Conservation (phyloP, 106 monocot genomes). For the Posidonia australis region DNA sequence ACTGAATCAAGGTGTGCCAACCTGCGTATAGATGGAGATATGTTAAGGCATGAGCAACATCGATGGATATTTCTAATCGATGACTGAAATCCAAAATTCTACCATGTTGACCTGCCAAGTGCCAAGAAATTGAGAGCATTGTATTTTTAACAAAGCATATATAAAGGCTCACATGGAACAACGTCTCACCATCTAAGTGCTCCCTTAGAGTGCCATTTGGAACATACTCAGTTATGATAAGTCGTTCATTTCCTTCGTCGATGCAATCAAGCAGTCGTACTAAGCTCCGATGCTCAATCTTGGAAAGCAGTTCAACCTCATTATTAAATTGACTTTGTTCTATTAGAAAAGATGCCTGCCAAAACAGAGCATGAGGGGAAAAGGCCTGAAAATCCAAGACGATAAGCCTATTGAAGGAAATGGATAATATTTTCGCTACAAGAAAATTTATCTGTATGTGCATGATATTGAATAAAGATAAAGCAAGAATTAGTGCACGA, state of each 20-base stretch:
- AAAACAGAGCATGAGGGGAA: not conserved
- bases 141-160: not conserved
- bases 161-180: not conserved
- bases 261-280: slow-evolving; percentile 68
- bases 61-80: slow-evolving; percentile 70
- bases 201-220: slow-evolving; percentile 85
- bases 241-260: slow-evolving; percentile 61
- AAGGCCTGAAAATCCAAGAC: not conserved
- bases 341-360: slow-evolving; percentile 50
- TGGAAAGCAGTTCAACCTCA: slow-evolving; percentile 79
- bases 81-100: slow-evolving; percentile 68
- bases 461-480: too few species aligned
- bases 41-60: slow-evolving; percentile 79
- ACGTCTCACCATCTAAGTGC: slow-evolving; percentile 67
- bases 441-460: too few species aligned
- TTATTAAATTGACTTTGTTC: slow-evolving; percentile 53
- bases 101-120: slow-evolving; percentile 43
- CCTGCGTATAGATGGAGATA: slow-evolving; percentile 90
- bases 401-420: too few species aligned
- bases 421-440: too few species aligned
- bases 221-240: slow-evolving; percentile 77
- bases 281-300: slow-evolving; percentile 67
- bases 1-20: too few species aligned
- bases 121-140: not conserved
- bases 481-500: too few species aligned